Conservation (phyloP, 139 green algal species). For the Chlamydomonas sp. region DNA sequence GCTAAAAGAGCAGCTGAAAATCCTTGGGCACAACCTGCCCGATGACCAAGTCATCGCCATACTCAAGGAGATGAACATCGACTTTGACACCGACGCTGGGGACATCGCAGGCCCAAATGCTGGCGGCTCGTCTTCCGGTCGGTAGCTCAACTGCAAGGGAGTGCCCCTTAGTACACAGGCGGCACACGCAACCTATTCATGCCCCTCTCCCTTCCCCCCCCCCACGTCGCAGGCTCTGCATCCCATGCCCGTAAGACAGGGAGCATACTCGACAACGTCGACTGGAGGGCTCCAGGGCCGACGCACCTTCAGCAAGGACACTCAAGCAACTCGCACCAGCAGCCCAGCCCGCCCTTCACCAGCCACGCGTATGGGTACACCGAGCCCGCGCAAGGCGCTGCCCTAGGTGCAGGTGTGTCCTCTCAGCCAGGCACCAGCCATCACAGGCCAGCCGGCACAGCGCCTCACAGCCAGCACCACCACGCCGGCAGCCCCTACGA, state of each 20-base stretch:
- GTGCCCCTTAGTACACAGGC: too few relatives aligned
- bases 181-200: too few relatives aligned
- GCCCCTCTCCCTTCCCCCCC: too few relatives aligned
- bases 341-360: too few relatives aligned
- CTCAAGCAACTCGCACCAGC: not conserved
- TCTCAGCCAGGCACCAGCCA: too few relatives aligned
- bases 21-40: slow-evolving; percentile 50
- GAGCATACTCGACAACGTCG: slow-evolving; percentile 27
- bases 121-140: not conserved
- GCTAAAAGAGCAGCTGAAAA: slow-evolving; percentile 49
- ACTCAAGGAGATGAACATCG: slow-evolving; percentile 54
- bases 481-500: not conserved
- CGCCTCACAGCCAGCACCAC: not conserved
- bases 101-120: not conserved
- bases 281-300: not conserved
- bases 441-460: not conserved
- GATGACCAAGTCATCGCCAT: slow-evolving; percentile 50
- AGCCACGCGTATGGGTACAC: too few relatives aligned
- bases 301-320: too few relatives aligned
- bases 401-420: too few relatives aligned
- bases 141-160: not conserved
- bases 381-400: too few relatives aligned
- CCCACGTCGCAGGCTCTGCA: too few relatives aligned
- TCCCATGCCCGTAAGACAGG: not conserved
- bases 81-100: slow-evolving; percentile 2